These are phyloP conservation scores for Acephala macrosclerotiorum DNA, from an alignment of 2,329 filamentous ascomycete species.

Conservation along the genomic window DNA sequence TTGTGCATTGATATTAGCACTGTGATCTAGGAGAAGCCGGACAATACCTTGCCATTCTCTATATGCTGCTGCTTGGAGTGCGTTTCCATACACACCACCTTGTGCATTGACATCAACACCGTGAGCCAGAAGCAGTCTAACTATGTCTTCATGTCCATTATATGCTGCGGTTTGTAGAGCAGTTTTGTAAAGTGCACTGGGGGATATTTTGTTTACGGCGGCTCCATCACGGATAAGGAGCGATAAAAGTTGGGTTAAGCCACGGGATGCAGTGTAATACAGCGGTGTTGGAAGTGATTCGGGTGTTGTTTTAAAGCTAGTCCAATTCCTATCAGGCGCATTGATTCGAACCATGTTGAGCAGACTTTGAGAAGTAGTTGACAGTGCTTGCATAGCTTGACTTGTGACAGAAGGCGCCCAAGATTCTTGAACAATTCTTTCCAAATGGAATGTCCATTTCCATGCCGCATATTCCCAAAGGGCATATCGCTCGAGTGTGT, in stretches of 20 bases:
- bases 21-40: slow-evolving; percentile 19
- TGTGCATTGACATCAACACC: background rate
- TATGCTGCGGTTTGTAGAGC: slow-evolving; percentile 23
- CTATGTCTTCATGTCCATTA: background rate
- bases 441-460: slow-evolving; percentile 7
- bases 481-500: background rate
- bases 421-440: background rate
- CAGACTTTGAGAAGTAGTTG: background rate
- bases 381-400: background rate
- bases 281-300: too few relatives aligned
- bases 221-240: too few relatives aligned
- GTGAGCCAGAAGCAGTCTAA: background rate
- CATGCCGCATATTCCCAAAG: slow-evolving; percentile 11
- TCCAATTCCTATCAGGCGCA: too few relatives aligned
- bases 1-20: slow-evolving; percentile 9
- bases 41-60: background rate
- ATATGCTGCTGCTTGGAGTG: background rate
- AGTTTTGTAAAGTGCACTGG: slow-evolving; percentile 13
- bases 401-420: background rate
- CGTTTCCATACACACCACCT: background rate
- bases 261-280: too few relatives aligned
- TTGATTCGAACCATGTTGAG: background rate
- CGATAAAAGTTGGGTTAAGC: too few relatives aligned
- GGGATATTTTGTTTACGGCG: too few relatives aligned
- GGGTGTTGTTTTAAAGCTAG: too few relatives aligned